Evolutionary conservation across 345 rosid species (phyloP).

Genomic region (Euphorbia peplus): DNA sequence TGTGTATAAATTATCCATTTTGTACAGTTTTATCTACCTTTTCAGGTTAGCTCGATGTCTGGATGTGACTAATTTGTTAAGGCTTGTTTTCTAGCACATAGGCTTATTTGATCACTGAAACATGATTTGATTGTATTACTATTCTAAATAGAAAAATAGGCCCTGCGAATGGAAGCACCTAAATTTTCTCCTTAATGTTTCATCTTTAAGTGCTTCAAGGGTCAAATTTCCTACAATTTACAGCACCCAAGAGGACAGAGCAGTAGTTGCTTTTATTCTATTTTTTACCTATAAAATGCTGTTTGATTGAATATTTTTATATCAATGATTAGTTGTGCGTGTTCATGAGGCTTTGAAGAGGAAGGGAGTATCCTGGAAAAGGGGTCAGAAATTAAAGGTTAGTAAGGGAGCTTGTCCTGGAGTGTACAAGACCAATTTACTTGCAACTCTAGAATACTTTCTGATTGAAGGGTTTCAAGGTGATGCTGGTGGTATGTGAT

Average conservation of each 20-base stretch:
- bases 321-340: constrained; percentile 49
- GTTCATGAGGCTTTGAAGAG: constrained; percentile 46
- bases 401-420: constrained; percentile 62
- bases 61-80: too few relatives aligned
- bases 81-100: too few relatives aligned
- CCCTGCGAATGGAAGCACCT: too few relatives aligned
- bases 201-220: too few relatives aligned
- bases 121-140: too few relatives aligned
- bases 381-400: constrained; percentile 62
- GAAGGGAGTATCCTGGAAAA: constrained; percentile 47
- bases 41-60: too few relatives aligned
- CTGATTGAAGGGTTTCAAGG: constrained; percentile 64
- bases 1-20: too few relatives aligned
- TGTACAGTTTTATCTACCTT: too few relatives aligned
- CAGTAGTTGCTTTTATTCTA: not conserved
- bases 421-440: constrained; percentile 39
- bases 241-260: not conserved
- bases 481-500: constrained; percentile 64
- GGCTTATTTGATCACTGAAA: too few relatives aligned
- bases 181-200: too few relatives aligned
- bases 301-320: not conserved
- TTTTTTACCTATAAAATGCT: not conserved
- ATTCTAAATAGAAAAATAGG: too few relatives aligned
- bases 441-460: constrained; percentile 64
- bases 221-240: too few relatives aligned